phyloP scores from a whole-genome alignment of 1,284 basidiomycete species.

The Fistulina hepatica region DNA sequence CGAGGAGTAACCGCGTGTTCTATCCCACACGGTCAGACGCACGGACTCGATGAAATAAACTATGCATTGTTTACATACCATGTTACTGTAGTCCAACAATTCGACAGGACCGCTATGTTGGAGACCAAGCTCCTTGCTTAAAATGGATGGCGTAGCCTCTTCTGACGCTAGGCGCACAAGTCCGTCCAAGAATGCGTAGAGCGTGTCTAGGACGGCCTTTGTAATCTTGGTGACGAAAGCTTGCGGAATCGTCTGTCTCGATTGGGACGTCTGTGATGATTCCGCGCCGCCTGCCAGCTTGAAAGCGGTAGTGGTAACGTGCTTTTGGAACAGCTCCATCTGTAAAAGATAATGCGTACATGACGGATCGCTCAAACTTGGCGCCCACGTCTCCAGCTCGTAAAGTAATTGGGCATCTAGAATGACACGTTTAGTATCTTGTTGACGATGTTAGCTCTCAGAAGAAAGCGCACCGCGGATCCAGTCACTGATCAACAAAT shows the following conservation, averaged over 20 bases:
- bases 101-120: slow-evolving; percentile 32
- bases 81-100: slow-evolving; percentile 48
- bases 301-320: slow-evolving; percentile 71
- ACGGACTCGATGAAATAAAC: slow-evolving; percentile 2
- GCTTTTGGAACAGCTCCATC: slow-evolving; percentile 77
- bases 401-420: slow-evolving; percentile 84
- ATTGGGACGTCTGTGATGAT: slow-evolving; percentile 30
- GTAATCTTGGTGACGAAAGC: slow-evolving; percentile 66
- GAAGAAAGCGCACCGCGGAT: slow-evolving; percentile 49
- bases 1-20: slow-evolving; percentile 83
- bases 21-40: slow-evolving; percentile 24
- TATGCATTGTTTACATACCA: slow-evolving; percentile 35
- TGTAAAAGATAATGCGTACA: slow-evolving; percentile 61
- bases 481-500: slow-evolving; percentile 77
- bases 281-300: slow-evolving; percentile 79
- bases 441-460: neutral
- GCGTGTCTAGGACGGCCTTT: slow-evolving; percentile 77
- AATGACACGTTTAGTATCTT: slow-evolving; percentile 5
- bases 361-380: slow-evolving; percentile 44
- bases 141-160: slow-evolving; percentile 48
- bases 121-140: slow-evolving; percentile 26
- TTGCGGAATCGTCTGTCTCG: slow-evolving; percentile 41
- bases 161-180: slow-evolving; percentile 76
- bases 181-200: slow-evolving; percentile 88
- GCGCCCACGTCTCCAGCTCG: slow-evolving; percentile 78